These are phyloP conservation scores for Phialophora chinensis DNA, from an alignment of 2,329 filamentous ascomycete species.

Conservation along the genomic window DNA sequence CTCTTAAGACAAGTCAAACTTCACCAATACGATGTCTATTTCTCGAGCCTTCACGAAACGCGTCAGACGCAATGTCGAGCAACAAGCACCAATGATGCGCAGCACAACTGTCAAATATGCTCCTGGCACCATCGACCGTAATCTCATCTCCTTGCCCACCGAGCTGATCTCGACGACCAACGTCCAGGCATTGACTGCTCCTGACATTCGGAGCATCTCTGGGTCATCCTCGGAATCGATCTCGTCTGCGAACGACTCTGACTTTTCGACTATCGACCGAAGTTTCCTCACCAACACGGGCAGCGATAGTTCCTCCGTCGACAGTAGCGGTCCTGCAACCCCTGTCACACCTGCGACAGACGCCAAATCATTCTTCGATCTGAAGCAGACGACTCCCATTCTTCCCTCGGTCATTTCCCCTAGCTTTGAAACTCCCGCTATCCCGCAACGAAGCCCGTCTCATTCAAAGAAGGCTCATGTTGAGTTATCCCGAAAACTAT, in stretches of 20 bases:
- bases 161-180: constrained; percentile 93
- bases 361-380: constrained; percentile 62
- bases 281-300: constrained; percentile 57
- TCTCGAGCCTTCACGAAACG: constrained; percentile 57
- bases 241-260: constrained; percentile 69
- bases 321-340: constrained; percentile 45
- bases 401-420: constrained; percentile 58
- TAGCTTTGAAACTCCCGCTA: constrained; percentile 63
- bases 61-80: constrained; percentile 53
- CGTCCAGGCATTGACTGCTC: constrained; percentile 92
- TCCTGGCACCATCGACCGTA: constrained; percentile 54
- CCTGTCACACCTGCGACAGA: constrained; percentile 61
- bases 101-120: constrained; percentile 53
- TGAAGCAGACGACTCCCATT: constrained; percentile 71
- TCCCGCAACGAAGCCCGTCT: constrained; percentile 79
- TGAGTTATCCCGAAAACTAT: constrained; percentile 72
- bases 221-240: constrained; percentile 60
- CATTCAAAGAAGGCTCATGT: constrained; percentile 90
- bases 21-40: constrained; percentile 42
- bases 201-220: constrained; percentile 67
- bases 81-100: constrained; percentile 50
- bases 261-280: constrained; percentile 55
- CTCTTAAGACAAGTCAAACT: constrained; percentile 6
- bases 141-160: constrained; percentile 79
- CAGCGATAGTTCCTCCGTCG: constrained; percentile 49